phyloP scores from a whole-genome alignment of 1,139 yeast species.

The Meyerozyma carpophila region DNA sequence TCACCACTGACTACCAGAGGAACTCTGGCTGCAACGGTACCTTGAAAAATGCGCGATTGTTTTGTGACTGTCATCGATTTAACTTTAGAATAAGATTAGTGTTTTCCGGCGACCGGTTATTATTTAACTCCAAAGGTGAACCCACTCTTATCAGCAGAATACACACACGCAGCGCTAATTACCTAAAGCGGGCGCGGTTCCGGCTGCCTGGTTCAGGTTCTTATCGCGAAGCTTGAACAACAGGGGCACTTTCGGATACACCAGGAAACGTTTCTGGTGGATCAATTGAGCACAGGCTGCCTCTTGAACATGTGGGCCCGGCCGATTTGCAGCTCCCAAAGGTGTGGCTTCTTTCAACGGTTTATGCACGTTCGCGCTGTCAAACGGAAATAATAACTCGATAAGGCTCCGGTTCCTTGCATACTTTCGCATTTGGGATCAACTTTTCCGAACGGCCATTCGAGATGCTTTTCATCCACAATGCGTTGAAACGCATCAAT shows the following conservation, averaged over 20 bases:
- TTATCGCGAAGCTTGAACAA: too few species aligned
- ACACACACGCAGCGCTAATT: background rate
- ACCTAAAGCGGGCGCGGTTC: background rate
- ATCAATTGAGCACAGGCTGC: too few species aligned
- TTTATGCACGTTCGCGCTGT: background rate
- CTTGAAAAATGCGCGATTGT: conserved; percentile 35
- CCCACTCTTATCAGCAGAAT: background rate
- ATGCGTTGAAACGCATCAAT: background rate
- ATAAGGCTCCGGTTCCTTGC: background rate
- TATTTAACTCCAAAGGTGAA: too few species aligned
- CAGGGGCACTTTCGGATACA: too few species aligned
- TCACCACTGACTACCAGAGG: conserved; percentile 43
- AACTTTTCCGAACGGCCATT: too few species aligned
- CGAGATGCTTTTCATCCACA: background rate
- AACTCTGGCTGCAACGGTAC: conserved; percentile 30
- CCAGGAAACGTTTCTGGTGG: too few species aligned
- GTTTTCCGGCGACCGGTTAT: background rate
- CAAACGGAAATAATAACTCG: background rate
- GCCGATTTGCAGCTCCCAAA: too few species aligned
- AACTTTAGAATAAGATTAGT: background rate
- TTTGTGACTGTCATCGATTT: conserved; percentile 2
- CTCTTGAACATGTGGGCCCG: too few species aligned
- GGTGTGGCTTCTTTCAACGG: background rate
- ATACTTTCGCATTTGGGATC: too few species aligned
- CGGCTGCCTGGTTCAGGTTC: too few species aligned